These are phyloP conservation scores for Porcisia deanei DNA, from an alignment of 208 protist genomes.

Conservation along the genomic window DNA sequence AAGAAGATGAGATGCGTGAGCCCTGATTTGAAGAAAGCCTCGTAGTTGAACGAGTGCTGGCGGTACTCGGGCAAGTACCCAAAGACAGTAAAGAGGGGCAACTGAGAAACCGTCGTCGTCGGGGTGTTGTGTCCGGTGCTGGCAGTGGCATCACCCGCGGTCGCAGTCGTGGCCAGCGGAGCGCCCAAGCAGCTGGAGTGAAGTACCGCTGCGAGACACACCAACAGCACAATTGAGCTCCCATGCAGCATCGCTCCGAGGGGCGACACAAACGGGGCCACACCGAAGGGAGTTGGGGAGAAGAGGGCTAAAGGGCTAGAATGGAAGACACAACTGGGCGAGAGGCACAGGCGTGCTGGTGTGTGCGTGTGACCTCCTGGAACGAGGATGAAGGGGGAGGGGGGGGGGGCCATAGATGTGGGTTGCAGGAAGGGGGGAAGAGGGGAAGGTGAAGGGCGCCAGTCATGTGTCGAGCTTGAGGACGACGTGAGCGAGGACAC, in stretches of 20 bases:
- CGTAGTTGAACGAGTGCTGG: slow-evolving; percentile 44
- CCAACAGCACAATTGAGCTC: not conserved
- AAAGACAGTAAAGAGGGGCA: slow-evolving; percentile 52
- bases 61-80: slow-evolving; percentile 81
- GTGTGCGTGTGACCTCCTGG: not conserved
- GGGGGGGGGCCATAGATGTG: too few relatives aligned
- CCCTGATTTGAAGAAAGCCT: slow-evolving; percentile 42
- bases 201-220: slow-evolving; percentile 2
- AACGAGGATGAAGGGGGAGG: not conserved
- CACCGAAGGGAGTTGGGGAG: not conserved
- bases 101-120: not conserved
- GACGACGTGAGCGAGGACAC: too few relatives aligned
- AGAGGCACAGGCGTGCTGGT: not conserved
- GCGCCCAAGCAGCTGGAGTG: not conserved
- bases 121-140: not conserved
- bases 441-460: not conserved
- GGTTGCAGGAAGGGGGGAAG: not conserved
- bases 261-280: not conserved
- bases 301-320: not conserved
- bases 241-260: not conserved
- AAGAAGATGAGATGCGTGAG: slow-evolving; percentile 83
- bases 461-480: too few relatives aligned
- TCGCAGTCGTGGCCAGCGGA: not conserved
- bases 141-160: not conserved
- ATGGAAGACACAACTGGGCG: not conserved